Base-by-base conservation (phyloP, 371 early-diverging fungal species). In the Rhizopus arrhizus region DNA sequence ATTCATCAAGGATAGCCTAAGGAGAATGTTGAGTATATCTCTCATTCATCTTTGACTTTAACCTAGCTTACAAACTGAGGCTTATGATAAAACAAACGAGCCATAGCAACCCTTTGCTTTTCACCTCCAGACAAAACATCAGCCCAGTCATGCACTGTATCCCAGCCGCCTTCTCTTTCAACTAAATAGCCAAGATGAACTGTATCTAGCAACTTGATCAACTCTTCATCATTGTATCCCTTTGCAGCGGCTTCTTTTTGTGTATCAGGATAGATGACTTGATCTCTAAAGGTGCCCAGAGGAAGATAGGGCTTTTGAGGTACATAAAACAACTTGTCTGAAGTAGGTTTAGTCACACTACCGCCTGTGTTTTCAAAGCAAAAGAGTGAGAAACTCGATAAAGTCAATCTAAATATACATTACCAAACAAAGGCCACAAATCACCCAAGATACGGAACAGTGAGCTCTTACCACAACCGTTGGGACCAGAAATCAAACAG, bases 251-350 rank as follows among this genome's bases (percentile, higher is more conserved):
- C 88, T 38, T 89, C 85, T 3, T 57, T 65, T 29, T 68, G 70
- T 8, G 81, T 83, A 67, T 93, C 88, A 5, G 94, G 94, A 61
- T 93, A 93, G 48, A 91, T 93, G 16, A 87, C 75, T 62, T 95
- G 96, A 77, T 96, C 95, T 58, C 97, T 86, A 66, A 97, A 84
- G 2, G 93, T 93, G 12, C 97, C 96, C 43, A 93, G 64, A 28
- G 93, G 88, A 66, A 97, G 83, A 67, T 96, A 97, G 6, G 97
- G 96, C 59, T 94, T 88, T 73, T 96, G 96, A 29, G 97, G 96
- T 12, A 97, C 91, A 73, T 95, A 97, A 64, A 97, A 95, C 48
- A 97, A 82, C 61, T 91, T 83, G 64, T 79, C 77, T 33, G 87
- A 77, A 60, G 84, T 80, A 34, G 95, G 95, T 65, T 93, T 93